phyloP scores from a whole-genome alignment of 2,329 filamentous ascomycete genomes.

The Tolypocladium amazonense region DNA sequence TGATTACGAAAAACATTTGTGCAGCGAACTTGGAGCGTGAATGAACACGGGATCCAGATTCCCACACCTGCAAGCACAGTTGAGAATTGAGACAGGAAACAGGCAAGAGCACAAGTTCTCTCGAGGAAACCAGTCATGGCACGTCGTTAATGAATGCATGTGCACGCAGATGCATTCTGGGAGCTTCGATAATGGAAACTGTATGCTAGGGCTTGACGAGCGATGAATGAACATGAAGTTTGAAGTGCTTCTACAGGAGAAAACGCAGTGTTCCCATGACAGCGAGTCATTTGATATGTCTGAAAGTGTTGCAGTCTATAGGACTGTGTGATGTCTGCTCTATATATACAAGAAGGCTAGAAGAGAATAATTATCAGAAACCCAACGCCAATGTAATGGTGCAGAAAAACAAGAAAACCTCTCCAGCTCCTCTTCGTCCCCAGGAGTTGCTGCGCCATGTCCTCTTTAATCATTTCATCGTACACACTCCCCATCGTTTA shows the following conservation, averaged over 20 bases:
- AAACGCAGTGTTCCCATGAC: neutral
- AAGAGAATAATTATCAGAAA: neutral
- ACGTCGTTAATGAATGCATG: neutral
- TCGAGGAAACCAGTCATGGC: neutral
- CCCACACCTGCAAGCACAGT: neutral
- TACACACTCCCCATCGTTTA: neutral
- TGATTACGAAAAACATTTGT: slow-evolving; percentile 1
- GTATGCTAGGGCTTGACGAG: neutral
- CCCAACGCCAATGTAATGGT: neutral
- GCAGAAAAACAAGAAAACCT: neutral
- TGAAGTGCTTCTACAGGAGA: neutral
- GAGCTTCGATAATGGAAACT: neutral
- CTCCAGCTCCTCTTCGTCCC: neutral
- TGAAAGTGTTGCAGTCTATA: neutral
- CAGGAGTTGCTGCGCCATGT: neutral
- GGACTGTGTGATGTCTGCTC: neutral
- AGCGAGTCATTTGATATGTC: neutral
- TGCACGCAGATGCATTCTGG: neutral
- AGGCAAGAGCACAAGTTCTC: neutral
- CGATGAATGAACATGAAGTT: neutral
- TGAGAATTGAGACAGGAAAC: neutral
- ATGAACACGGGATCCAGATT: too few species aligned
- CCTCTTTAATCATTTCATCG: neutral
- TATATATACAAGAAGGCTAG: neutral
- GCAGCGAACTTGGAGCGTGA: neutral